Percentiles rank a stretch among this genome's conserved stretches.
Conservation (phyloP, 73 alveolate species). For the Paramecium primaurelia region DNA sequence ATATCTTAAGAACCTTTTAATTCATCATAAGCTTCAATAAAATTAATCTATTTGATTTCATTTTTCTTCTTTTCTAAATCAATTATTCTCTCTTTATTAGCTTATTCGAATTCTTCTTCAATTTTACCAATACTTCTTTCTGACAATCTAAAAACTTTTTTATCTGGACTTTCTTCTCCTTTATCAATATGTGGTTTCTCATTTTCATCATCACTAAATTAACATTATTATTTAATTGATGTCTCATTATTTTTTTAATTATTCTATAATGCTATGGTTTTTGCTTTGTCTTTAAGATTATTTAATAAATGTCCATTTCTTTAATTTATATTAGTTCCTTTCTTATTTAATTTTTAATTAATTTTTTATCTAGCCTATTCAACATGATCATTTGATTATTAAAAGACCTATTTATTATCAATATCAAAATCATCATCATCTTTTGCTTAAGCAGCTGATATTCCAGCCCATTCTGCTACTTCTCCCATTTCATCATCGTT, state of each 20-base stretch:
- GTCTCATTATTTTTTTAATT: not conserved
- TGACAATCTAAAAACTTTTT: not conserved
- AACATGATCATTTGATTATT: not conserved
- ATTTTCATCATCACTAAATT: not conserved
- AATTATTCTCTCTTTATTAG: conserved; percentile 5
- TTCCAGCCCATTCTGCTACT: conserved; percentile 59
- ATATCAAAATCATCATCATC: conserved; percentile 60
- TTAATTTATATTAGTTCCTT: conserved; percentile 8
- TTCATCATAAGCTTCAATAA: conserved; percentile 48
- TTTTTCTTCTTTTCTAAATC: conserved; percentile 1
- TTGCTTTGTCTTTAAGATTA: conserved; percentile 48
- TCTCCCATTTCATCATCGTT: conserved; percentile 62
- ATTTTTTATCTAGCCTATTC: conserved; percentile 39
- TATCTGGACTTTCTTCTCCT: conserved; percentile 5
- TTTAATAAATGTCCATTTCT: conserved; percentile 48
- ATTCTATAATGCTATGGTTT: conserved; percentile 35
- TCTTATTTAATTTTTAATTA: not conserved
- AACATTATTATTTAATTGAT: not conserved
- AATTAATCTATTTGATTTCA: not conserved
- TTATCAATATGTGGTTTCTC: not conserved
- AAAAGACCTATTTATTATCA: not conserved
- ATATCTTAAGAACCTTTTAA: not conserved
- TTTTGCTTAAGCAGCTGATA: conserved; percentile 35
- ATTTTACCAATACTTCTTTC: not conserved
- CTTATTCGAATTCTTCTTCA: conserved; percentile 33